Percentiles rank a stretch among this genome's conserved stretches.
Conservation (phyloP, 2,329 filamentous ascomycete species). For the Fulvia fulva region DNA sequence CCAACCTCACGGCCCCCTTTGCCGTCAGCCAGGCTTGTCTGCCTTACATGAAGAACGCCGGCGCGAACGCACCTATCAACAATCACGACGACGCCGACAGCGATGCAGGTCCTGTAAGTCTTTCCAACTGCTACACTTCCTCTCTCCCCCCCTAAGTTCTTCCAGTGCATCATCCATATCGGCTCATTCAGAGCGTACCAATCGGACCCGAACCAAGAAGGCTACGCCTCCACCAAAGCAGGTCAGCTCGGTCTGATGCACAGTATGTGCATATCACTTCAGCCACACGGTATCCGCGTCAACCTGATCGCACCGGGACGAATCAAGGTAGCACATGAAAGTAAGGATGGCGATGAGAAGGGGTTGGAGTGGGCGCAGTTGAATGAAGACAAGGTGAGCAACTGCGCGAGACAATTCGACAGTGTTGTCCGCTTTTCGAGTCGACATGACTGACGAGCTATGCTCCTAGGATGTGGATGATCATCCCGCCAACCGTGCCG, state of each 20-base stretch:
- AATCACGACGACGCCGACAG: slow-evolving; percentile 12
- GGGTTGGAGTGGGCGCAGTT: slow-evolving; percentile 40
- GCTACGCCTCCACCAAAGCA: slow-evolving; percentile 48
- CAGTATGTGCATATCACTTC: slow-evolving; percentile 46
- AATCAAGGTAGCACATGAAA: slow-evolving; percentile 47
- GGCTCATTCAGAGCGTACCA: slow-evolving; percentile 48
- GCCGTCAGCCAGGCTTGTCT: slow-evolving; percentile 29
- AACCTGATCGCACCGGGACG: slow-evolving; percentile 50
- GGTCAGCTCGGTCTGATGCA: slow-evolving; percentile 48
- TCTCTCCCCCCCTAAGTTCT: background rate
- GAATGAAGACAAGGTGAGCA: slow-evolving; percentile 30
- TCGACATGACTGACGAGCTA: too few species aligned
- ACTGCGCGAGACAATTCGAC: too few species aligned
- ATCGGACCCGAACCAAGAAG: slow-evolving; percentile 47
- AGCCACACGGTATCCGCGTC: slow-evolving; percentile 39
- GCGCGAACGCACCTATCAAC: slow-evolving; percentile 12
- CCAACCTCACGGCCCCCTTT: slow-evolving; percentile 38
- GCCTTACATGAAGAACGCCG: slow-evolving; percentile 27
- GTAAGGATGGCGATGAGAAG: slow-evolving; percentile 39
- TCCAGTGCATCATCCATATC: slow-evolving; percentile 43
- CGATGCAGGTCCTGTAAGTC: slow-evolving; percentile 19
- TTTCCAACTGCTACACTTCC: background rate
- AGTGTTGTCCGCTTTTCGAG: too few species aligned
- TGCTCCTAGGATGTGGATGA: slow-evolving; percentile 37
- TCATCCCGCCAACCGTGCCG: slow-evolving; percentile 49